Evolutionary conservation across 179 eudicot genomes (phyloP).

Genomic region (Spinacia oleracea): DNA sequence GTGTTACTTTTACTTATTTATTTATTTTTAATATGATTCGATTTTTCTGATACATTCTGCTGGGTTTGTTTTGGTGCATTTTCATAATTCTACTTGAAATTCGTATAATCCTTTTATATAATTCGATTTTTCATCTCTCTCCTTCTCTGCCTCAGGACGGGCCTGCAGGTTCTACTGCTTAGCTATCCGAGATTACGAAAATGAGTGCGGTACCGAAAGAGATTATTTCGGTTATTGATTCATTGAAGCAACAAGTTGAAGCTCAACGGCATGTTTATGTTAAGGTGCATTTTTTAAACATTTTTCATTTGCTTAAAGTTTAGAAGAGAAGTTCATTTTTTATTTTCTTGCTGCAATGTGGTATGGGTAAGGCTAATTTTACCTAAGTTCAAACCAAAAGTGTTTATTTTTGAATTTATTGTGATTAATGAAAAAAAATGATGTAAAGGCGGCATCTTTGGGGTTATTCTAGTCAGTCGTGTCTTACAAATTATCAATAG

Average conservation of each 20-base stretch:
- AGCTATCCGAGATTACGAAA: conserved; percentile 26
- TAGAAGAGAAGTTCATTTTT: neutral
- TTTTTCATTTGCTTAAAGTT: neutral
- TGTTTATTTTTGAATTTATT: neutral
- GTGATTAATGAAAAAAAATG: neutral
- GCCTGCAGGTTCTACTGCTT: neutral
- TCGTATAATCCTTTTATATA: no score
- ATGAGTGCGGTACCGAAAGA: conserved; percentile 36
- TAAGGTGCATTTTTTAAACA: conserved; percentile 46
- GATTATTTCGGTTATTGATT: conserved; percentile 59
- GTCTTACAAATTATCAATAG: neutral
- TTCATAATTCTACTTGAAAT: no score
- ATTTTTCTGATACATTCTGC: no score
- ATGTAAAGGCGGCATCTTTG: neutral
- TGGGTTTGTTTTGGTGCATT: no score
- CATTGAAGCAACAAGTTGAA: conserved; percentile 65
- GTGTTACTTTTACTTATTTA: no score
- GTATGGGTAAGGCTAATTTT: neutral
- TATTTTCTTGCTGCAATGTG: neutral
- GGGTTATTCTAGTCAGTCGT: neutral
- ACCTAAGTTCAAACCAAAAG: neutral
- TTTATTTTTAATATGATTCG: no score
- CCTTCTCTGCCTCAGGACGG: no score
- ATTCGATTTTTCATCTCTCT: no score
- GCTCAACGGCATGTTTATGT: conserved; percentile 56